Percentiles rank a stretch among this genome's conserved stretches.
phyloP scores from a whole-genome alignment of 768 basidiomycete genomes.

The Boletellus ananiceps region DNA sequence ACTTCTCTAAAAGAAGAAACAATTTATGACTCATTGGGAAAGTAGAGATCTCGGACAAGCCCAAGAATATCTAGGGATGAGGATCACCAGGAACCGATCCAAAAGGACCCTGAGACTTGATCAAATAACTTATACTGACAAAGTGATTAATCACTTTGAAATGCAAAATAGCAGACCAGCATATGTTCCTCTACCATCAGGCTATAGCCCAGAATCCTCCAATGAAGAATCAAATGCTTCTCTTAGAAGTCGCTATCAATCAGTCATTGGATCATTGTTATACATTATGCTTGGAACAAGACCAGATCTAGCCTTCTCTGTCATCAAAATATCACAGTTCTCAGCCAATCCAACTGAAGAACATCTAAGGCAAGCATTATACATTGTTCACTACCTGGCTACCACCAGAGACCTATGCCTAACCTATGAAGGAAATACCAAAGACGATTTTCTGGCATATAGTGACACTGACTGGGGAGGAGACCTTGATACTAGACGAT shows the following conservation, averaged over 20 bases:
- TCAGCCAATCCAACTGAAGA: background rate
- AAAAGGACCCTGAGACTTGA: background rate
- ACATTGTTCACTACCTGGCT: too few species aligned
- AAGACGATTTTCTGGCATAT: background rate
- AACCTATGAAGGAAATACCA: too few species aligned
- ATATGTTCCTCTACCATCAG: background rate
- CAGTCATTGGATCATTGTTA: too few species aligned
- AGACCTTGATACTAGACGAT: background rate
- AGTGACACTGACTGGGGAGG: background rate
- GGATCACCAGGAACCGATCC: background rate
- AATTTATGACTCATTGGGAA: too few species aligned
- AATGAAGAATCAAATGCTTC: too few species aligned
- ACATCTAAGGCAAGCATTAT: background rate
- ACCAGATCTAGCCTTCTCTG: background rate
- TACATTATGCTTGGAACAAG: too few species aligned
- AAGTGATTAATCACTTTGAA: background rate
- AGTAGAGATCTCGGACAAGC: background rate
- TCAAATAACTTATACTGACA: background rate
- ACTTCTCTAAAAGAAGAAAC: background rate
- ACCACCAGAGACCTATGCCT: too few species aligned
- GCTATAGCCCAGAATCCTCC: background rate
- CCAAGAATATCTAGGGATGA: background rate
- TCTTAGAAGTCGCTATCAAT: too few species aligned
- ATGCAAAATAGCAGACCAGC: background rate
- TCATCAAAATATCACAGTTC: background rate